These are phyloP conservation scores for Colletotrichum limetticola DNA, from an alignment of 2,329 filamentous ascomycete species.

Conservation along the genomic window DNA sequence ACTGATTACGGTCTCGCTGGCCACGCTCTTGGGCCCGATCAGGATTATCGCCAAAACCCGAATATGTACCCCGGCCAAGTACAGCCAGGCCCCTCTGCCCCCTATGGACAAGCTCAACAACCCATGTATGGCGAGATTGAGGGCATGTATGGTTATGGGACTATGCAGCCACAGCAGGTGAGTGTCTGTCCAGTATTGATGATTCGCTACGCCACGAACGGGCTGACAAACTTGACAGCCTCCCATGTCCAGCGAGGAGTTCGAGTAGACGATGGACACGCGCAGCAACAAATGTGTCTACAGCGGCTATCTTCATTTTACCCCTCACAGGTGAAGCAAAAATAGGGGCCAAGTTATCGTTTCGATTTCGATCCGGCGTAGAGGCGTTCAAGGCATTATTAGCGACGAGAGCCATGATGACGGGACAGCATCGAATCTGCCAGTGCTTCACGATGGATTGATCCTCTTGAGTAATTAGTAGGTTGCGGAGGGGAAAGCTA, in stretches of 20 bases:
- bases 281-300: not conserved
- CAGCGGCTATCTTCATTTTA: not conserved
- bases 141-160: constrained; percentile 85
- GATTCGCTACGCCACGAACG: not conserved
- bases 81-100: constrained; percentile 75
- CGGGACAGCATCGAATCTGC: constrained; percentile 4
- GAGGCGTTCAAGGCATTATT: constrained; percentile 22
- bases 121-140: constrained; percentile 86
- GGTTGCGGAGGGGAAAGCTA: not conserved
- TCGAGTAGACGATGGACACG: constrained; percentile 46
- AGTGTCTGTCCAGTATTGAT: constrained; percentile 42
- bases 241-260: constrained; percentile 58
- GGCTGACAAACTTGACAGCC: constrained; percentile 43
- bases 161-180: constrained; percentile 87
- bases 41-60: constrained; percentile 82
- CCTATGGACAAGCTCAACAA: constrained; percentile 82
- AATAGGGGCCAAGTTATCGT: not conserved
- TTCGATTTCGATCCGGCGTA: constrained; percentile 25
- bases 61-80: constrained; percentile 86
- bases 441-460: not conserved
- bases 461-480: not conserved
- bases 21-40: constrained; percentile 73
- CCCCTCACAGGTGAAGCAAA: not conserved
- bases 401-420: constrained; percentile 7
- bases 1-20: constrained; percentile 71